Evolutionary conservation across 2,329 filamentous ascomycete genomes (phyloP), one percentile per base, ranked within the genome.

Genomic region (Teratosphaeria nubilosa): DNA sequence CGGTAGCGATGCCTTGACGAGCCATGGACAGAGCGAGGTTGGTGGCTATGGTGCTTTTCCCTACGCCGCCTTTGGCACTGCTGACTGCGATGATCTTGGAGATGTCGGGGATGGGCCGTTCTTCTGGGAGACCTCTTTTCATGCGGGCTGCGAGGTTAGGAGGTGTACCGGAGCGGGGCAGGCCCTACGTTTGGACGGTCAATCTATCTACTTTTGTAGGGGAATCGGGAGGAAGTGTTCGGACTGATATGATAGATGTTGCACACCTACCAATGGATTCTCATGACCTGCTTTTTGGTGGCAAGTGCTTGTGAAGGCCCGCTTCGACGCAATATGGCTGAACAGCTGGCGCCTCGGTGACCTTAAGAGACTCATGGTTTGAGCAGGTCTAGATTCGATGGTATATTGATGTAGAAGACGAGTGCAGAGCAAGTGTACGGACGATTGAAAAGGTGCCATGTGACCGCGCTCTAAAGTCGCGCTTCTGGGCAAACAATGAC

Each of bases 11-110:
- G 16, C 92, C 92, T 58, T 85, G 83, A 50, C 88, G 84, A 2
- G 92, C 91, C 70, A 96, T 90, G 5, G 91, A 85, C 0, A 99
- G 80, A 0, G 94, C 89, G 25, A 99, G 79, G 68, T 99, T 99
- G 89, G 89, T 87, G 59, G 92, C 86, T 51, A 97, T 85, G 7
- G 94, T 99, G 65, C 90, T 96, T 72, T 99, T 99, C 1, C 94
- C 94, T 0, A 99, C 94, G n/a, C 94, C 94, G 2, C 94, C 94
- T 71, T 99, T 99, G 14, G 94, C 94, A 1, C 91, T 97, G 3
- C 91, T 96, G 14, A 99, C 90, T n/a, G 91, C 91, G 59, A 99
- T 84, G n/a, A 96, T 85, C 71, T 95, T 96, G 64, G 85, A 82
- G 25, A 99, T 92, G 71, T 91, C 85, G 27, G 82, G 82, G 65